Evolutionary conservation across 2,329 filamentous ascomycete genomes (phyloP), one percentile per base, ranked within the genome.

Genomic region (Pleomassaria siparia): DNA sequence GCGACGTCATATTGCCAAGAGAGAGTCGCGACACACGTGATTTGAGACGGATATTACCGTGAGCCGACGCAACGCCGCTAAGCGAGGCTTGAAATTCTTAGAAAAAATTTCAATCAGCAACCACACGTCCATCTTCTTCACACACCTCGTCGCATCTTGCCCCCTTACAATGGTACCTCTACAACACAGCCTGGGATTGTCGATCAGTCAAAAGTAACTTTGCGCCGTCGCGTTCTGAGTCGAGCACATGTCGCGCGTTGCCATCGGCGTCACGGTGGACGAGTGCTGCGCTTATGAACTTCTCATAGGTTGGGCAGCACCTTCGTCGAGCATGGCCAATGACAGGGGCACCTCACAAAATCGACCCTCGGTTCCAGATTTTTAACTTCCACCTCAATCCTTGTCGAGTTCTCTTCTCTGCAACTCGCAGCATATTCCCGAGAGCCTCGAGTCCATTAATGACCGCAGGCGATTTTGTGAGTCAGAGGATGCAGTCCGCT

Each of bases 231-330:
- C 21, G 9, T 26, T 44, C 41, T 15, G 16, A 25, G 30, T 13
- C 10, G 5, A 30, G 29, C n/a, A n/a, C 6, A n/a, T 15, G 11
- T 44, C 21, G 40, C 21, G 33, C 15, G 20, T 33, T 20, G 18
- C 18, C n/a, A 9, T 15, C 22, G 16, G 21, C 37, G 8, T 15
- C 9, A 46, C 11, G 41, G 29, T 26, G 45, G 45, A 24, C 16
- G 43, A 28, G 20, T 45, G 50, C 45, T 43, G 46, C 10, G 43
- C 29, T 51, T 50, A 56, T 57, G 47, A 56, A 47, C 50, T 56
- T 59, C 53, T 43, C 28, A 35, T 44, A 35, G 22, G 51, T 64
- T 60, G 57, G 62, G 60, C 58, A 62, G 50, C 61, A 62, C 55
- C 43, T 39, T 28, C 37, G 18, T 57, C 35, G 41, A 47, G 49